Conservation (phyloP, 2,329 filamentous ascomycete genomes). For the Fusarium dlaminii region DNA sequence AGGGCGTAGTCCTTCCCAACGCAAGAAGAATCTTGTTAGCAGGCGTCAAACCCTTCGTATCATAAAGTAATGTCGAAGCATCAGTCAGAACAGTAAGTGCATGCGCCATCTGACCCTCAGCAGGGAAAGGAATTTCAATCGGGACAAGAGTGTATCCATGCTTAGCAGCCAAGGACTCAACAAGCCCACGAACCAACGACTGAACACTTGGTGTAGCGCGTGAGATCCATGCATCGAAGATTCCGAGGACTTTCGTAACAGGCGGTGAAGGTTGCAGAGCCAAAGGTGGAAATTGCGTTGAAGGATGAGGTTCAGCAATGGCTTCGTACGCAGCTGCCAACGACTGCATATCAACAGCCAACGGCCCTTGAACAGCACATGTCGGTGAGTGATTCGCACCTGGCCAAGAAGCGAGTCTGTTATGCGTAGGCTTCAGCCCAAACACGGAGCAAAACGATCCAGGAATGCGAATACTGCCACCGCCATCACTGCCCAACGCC, state of each 20-base stretch:
- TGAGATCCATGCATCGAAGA: constrained; percentile 72
- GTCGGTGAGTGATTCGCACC: constrained; percentile 67
- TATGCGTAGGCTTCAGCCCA: constrained; percentile 77
- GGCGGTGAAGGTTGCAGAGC: constrained; percentile 37
- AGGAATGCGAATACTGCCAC: constrained; percentile 79
- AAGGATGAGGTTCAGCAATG: constrained; percentile 70
- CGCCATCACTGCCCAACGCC: constrained; percentile 77
- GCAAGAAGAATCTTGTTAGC: constrained; percentile 74
- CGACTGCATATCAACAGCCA: constrained; percentile 73
- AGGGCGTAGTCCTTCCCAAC: constrained; percentile 68
- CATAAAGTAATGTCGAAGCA: constrained; percentile 55
- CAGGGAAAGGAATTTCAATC: constrained; percentile 66
- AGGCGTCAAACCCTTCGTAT: constrained; percentile 62
- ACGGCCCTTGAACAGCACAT: constrained; percentile 72
- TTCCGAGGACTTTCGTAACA: constrained; percentile 64
- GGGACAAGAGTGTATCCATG: constrained; percentile 64
- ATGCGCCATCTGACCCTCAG: constrained; percentile 76
- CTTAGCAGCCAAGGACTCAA: constrained; percentile 63
- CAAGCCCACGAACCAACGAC: constrained; percentile 51
- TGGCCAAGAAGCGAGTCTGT: constrained; percentile 70
- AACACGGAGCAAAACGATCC: constrained; percentile 77
- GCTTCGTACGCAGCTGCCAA: constrained; percentile 72
- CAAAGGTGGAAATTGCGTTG: constrained; percentile 62
- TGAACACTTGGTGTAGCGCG: constrained; percentile 54
- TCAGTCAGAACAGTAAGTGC: constrained; percentile 79